These are phyloP conservation scores for Stentor coeruleus DNA, from an alignment of 73 alveolate genomes.

Conservation along the genomic window DNA sequence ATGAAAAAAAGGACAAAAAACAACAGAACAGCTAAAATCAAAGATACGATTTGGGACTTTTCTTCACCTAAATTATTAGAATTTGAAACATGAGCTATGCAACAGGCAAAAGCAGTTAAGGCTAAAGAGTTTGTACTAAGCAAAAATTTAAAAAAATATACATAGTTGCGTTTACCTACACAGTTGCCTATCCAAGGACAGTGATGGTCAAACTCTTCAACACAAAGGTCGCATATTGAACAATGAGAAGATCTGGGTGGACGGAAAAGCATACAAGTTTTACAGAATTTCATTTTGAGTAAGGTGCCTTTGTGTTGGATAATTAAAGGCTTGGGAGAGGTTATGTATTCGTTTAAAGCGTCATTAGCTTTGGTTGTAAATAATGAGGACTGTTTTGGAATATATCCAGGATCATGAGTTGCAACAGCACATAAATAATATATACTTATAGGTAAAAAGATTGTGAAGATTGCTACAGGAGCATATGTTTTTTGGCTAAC, in stretches of 20 bases:
- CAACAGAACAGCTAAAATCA: neutral
- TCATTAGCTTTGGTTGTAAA: slow-evolving; percentile 6
- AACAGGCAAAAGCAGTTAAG: slow-evolving; percentile 15
- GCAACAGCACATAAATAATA: neutral
- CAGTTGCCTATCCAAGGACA: slow-evolving; percentile 44
- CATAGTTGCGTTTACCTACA: slow-evolving; percentile 34
- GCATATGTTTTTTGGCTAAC: neutral
- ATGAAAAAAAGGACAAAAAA: slow-evolving; percentile 22
- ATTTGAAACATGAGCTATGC: neutral
- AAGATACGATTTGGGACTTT: slow-evolving; percentile 12
- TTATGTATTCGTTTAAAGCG: neutral
- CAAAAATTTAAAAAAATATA: slow-evolving; percentile 9
- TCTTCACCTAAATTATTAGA: neutral
- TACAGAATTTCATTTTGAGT: slow-evolving; percentile 10
- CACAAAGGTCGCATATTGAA: slow-evolving; percentile 35
- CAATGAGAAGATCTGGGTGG: slow-evolving; percentile 47
- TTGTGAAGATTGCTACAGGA: neutral
- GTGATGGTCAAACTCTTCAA: slow-evolving; percentile 36
- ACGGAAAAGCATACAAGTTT: slow-evolving; percentile 20
- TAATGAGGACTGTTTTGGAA: slow-evolving; percentile 21
- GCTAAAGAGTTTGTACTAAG: slow-evolving; percentile 9
- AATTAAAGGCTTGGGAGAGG: slow-evolving; percentile 6
- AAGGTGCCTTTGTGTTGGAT: slow-evolving; percentile 4
- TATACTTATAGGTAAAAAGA: neutral
- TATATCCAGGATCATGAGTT: slow-evolving; percentile 27